Evolutionary conservation across 805 yeast genomes (phyloP), one percentile per base, ranked within the genome.

Genomic region (Starmerella floricola): DNA sequence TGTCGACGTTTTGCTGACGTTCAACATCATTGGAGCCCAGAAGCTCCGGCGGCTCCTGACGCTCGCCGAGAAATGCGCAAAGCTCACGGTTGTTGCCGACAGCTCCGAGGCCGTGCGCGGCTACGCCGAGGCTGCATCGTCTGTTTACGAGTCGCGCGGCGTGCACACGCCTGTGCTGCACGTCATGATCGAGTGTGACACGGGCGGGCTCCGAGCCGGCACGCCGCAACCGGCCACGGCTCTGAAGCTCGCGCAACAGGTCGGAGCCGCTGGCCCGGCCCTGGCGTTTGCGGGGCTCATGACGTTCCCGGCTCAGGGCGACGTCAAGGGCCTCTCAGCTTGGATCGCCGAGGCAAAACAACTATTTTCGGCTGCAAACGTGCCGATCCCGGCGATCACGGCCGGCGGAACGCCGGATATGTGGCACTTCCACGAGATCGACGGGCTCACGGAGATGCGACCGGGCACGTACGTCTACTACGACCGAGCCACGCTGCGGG

Each of bases 381-480:
- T 44, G 5, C 20, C 18, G 8, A 26, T 46, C 4, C 47, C 47
- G 11, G 35, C 17, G 10, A 23, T 46, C 21, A 23, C 45, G 3
- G 45, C 43, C 6, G 50, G 50, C 24, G 50, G 50, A 26, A 46
- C 50, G 5, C 48, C 50, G n/a, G 48, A 46, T 23, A 40, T 46
- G 45, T 46, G 50, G 50, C 15, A 12, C n/a, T 13, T 32, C 24
- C 50, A 46, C 43, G 36, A 38, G 32, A 24, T 45, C 15, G 24
- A 15, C 8, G 45, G 39, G 6, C 18, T 44, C 17, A 43, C 47
- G 21, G 50, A 46, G 33, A 44, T 39, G 43, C 36, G 50, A 3
- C 50, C 50, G 12, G 50, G 50, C 6, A 46, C 50, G 13, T 46
- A 46, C 34, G 27, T 46, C 12, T 46, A 44, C 40, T 43, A 40